These are phyloP conservation scores for Boletus pseudopeckii DNA, from an alignment of 768 basidiomycete species.

Conservation along the genomic window DNA sequence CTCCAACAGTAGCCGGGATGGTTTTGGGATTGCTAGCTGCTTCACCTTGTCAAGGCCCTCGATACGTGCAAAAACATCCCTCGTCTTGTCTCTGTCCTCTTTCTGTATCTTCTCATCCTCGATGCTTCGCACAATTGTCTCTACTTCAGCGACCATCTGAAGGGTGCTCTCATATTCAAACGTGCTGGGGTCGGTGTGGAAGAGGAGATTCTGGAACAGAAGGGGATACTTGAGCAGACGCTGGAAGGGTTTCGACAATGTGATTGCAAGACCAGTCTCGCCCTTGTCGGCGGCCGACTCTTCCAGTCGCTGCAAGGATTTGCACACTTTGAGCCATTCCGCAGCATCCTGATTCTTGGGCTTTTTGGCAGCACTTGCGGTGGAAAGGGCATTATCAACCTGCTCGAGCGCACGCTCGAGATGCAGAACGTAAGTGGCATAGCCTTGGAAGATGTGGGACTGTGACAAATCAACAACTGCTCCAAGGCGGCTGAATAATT, in stretches of 20 bases:
- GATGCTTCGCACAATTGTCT: constrained; percentile 92
- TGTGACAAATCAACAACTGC: constrained; percentile 34
- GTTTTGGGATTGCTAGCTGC: constrained; percentile 88
- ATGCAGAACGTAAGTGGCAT: constrained; percentile 92
- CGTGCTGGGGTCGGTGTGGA: constrained; percentile 94
- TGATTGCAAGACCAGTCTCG: constrained; percentile 93
- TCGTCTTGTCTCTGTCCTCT: constrained; percentile 92
- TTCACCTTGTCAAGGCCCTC: constrained; percentile 94
- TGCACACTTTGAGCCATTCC: constrained; percentile 77
- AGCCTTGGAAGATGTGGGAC: constrained; percentile 93
- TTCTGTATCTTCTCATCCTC: constrained; percentile 98
- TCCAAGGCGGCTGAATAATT: constrained; percentile 5
- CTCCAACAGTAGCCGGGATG: constrained; percentile 81
- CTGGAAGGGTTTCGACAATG: constrained; percentile 95
- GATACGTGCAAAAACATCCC: constrained; percentile 93
- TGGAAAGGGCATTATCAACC: constrained; percentile 74
- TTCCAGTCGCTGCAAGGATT: constrained; percentile 73
- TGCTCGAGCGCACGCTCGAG: constrained; percentile 87
- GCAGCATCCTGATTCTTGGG: constrained; percentile 79
- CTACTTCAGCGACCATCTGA: constrained; percentile 96
- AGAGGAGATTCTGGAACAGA: constrained; percentile 95
- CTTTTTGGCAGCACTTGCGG: constrained; percentile 61
- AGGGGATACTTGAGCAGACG: constrained; percentile 95
- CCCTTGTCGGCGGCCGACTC: constrained; percentile 78
- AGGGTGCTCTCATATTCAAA: constrained; percentile 96